Conservation (phyloP, 1,139 yeast genomes). For the Meyerozyma sp. region DNA sequence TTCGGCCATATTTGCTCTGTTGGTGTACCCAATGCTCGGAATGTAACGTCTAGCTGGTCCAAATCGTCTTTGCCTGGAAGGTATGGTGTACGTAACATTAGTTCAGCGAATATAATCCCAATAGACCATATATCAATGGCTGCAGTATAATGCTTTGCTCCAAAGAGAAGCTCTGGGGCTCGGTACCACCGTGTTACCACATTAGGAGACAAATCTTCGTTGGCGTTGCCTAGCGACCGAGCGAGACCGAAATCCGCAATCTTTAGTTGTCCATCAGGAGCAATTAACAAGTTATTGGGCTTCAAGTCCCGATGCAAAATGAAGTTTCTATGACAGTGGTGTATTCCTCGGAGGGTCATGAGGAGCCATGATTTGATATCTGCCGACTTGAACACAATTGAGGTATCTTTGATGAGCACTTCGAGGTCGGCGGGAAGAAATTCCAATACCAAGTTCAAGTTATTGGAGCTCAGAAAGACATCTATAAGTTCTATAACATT, state of each 20-base stretch:
- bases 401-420: slow-evolving; percentile 76
- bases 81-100: slow-evolving; percentile 92
- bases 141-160: slow-evolving; percentile 81
- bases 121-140: slow-evolving; percentile 94
- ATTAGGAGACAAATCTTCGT: slow-evolving; percentile 80
- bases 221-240: slow-evolving; percentile 71
- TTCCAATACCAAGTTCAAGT: slow-evolving; percentile 82
- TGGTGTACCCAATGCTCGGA: slow-evolving; percentile 94
- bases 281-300: slow-evolving; percentile 74
- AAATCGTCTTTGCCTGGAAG: slow-evolving; percentile 87
- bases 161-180: slow-evolving; percentile 88
- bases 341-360: slow-evolving; percentile 91
- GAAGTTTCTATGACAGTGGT: slow-evolving; percentile 90
- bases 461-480: slow-evolving; percentile 69
- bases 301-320: slow-evolving; percentile 86
- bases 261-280: slow-evolving; percentile 83
- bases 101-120: slow-evolving; percentile 93
- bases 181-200: slow-evolving; percentile 98
- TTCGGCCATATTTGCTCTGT: slow-evolving; percentile 92
- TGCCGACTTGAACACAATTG: slow-evolving; percentile 72
- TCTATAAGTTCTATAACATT: slow-evolving; percentile 87
- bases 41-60: slow-evolving; percentile 87
- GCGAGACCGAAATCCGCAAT: slow-evolving; percentile 98
- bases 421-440: slow-evolving; percentile 90
- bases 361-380: slow-evolving; percentile 92